Base-by-base conservation (phyloP, 164 flowering plant genomes). In the Aristolochia californica region DNA sequence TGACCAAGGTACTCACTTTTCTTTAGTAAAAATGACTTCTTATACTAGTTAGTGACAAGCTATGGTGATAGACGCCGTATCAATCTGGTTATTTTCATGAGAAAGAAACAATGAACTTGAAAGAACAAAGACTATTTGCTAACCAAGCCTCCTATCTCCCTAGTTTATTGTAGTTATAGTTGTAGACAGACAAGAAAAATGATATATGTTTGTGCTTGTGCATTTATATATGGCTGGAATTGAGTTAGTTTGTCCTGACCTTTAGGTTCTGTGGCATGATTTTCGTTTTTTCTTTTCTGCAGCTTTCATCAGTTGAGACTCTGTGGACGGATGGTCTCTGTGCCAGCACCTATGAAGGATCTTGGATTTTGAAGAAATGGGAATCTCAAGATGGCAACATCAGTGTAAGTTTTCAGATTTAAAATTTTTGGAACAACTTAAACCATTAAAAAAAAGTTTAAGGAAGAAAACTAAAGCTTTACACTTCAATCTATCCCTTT, bases 291-390 rank as follows among this genome's bases (percentile, higher is more conserved):
- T 58, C 55, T 26, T 45, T 59, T n/a, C 12, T 67, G 74, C 83
- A 83, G 88, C 62, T 83, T 49, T 71, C 72, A 22, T 77, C 85
- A n/a, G 81, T 79, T 49, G 75, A 75, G 68, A 67, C 57, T 45
- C 75, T 80, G 21, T 83, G 88, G 88, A 30, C 60, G 3, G 64
- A 71, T 62, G 88, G 88, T 48, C 74, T 83, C 12, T 83, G 88
- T 61, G 83, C 68, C 17, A 80, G 88, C 62, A 49, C 74, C 13
- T 79, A 67, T 47, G 66, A 68, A 56, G 88, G 77, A 60, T 62
- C 71, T 38, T 83, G 85, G 88, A 70, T 64, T 64, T 69, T 54
- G n/a, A 79, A 79, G 66, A 65, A 66, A 50, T 80, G 75, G 78
- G 62, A 67, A 53, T 68, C 72, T 53, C 25, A 69, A 63, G 64